These are phyloP conservation scores for Elongisporangium undulatum DNA, from an alignment of 352 stramenopile species.

Conservation along the genomic window DNA sequence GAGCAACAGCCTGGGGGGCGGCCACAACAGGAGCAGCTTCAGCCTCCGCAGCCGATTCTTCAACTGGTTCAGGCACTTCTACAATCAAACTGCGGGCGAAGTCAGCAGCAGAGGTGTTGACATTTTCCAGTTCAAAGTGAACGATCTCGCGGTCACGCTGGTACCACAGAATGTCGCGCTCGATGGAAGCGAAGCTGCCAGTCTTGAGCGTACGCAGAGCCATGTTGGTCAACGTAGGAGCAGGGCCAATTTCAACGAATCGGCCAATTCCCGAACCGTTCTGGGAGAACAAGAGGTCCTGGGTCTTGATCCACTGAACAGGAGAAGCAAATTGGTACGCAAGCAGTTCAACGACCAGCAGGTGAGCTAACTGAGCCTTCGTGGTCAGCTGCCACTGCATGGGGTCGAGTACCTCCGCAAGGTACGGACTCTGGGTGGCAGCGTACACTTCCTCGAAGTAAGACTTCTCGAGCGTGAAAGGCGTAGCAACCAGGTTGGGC, in stretches of 20 bases:
- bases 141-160: conserved; percentile 77
- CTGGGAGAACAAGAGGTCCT: conserved; percentile 65
- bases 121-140: conserved; percentile 69
- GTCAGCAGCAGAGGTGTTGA: conserved; percentile 61
- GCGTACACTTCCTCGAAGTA: conserved; percentile 78
- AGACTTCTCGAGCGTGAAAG: conserved; percentile 69
- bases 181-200: conserved; percentile 47
- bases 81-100: conserved; percentile 42
- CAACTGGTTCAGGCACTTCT: conserved; percentile 25
- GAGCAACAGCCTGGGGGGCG: conserved; percentile 12
- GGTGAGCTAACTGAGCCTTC: conserved; percentile 59
- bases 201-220: conserved; percentile 67
- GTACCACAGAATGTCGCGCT: conserved; percentile 79
- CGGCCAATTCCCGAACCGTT: conserved; percentile 45
- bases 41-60: conserved; percentile 16
- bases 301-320: conserved; percentile 89
- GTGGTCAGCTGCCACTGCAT: conserved; percentile 72
- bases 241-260: conserved; percentile 82
- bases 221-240: conserved; percentile 84
- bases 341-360: conserved; percentile 82
- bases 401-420: conserved; percentile 56
- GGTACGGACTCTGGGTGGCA: conserved; percentile 64
- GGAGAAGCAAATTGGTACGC: conserved; percentile 88
- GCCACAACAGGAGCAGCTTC: conserved; percentile 17
- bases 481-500: conserved; percentile 78